Percentiles rank a stretch among this genome's conserved stretches.
Evolutionary conservation across 805 yeast genomes (phyloP).

Genomic region (Saccharomycopsis olivae): DNA sequence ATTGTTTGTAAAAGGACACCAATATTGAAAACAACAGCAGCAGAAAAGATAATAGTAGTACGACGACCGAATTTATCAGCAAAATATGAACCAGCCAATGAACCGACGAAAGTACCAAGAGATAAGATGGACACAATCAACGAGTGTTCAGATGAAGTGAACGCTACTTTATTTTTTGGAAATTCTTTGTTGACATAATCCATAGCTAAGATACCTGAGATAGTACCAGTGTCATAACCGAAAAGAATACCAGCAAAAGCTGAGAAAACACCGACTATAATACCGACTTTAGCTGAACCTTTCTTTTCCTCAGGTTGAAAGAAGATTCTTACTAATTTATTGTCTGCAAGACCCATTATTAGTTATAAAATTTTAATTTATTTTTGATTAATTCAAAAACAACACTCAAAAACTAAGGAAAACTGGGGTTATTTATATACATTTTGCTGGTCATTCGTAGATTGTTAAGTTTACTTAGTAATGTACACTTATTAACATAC

Average conservation of each 20-base stretch:
- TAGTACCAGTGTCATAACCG: constrained; percentile 62
- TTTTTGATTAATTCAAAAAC: too few species aligned
- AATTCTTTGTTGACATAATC: constrained; percentile 35
- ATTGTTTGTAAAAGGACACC: constrained; percentile 44
- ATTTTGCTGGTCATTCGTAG: too few species aligned
- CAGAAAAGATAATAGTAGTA: constrained; percentile 32
- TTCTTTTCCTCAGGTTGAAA: constrained; percentile 16
- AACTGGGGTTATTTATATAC: too few species aligned
- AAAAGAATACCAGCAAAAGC: constrained; percentile 59
- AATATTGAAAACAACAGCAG: constrained; percentile 37
- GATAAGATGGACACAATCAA: constrained; percentile 66
- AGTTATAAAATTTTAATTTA: too few species aligned
- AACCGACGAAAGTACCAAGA: constrained; percentile 62
- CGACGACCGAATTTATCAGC: constrained; percentile 48
- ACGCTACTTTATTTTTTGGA: constrained; percentile 29
- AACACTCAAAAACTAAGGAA: too few species aligned
- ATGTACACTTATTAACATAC: too few species aligned
- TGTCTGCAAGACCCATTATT: constrained; percentile 7
- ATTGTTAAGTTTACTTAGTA: too few species aligned
- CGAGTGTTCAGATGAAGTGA: constrained; percentile 40
- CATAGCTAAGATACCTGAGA: constrained; percentile 60
- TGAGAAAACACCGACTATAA: constrained; percentile 47
- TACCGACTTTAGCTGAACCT: constrained; percentile 28
- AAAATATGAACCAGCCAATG: constrained; percentile 48
- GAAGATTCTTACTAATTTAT: constrained; percentile 11